phyloP scores from a whole-genome alignment of 305 asterid species.

The Stenogyne calaminthoides region DNA sequence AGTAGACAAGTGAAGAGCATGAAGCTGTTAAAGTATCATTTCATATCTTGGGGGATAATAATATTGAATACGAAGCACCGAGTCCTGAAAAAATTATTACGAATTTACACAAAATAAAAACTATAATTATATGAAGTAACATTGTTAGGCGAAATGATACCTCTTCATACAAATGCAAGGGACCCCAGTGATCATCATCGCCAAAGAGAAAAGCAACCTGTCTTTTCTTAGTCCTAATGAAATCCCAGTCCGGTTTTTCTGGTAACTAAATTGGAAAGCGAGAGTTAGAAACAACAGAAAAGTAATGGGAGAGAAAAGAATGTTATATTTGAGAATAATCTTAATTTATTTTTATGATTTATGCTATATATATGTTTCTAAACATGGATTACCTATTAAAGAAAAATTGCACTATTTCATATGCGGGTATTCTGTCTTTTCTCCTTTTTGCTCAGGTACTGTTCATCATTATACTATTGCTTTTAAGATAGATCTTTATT shows the following conservation, averaged over 20 bases:
- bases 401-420: neutral
- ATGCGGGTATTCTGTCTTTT: neutral
- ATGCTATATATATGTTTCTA: neutral
- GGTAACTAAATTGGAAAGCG: conserved; percentile 49
- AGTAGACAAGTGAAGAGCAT: neutral
- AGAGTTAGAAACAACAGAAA: conserved; percentile 14
- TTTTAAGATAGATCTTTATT: neutral
- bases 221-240: conserved; percentile 57
- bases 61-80: neutral
- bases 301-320: neutral
- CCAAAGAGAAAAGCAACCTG: conserved; percentile 80
- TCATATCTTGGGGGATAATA: neutral
- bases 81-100: neutral
- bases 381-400: neutral
- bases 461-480: neutral
- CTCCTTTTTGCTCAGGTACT: neutral
- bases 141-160: conserved; percentile 36
- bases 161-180: conserved; percentile 76
- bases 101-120: neutral
- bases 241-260: conserved; percentile 70
- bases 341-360: neutral
- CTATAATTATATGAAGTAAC: neutral
- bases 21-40: neutral
- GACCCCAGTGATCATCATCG: conserved; percentile 93
- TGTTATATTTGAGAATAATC: neutral